Conservation (phyloP, 768 basidiomycete genomes). For the Tricholoma sp. region DNA sequence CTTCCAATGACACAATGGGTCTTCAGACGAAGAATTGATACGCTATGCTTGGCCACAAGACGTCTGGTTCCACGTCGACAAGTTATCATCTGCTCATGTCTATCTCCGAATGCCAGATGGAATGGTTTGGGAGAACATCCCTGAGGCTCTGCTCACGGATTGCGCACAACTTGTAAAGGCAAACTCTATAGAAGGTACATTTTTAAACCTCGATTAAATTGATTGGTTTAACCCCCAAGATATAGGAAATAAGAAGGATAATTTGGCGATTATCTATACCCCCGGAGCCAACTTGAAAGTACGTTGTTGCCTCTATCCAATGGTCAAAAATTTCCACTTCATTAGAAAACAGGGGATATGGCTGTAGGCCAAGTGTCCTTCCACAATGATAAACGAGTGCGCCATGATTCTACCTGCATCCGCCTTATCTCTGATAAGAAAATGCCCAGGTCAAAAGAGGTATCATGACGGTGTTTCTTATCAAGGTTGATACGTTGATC, state of each 20-base stretch:
- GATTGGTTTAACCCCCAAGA: constrained; percentile 1
- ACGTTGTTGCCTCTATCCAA: constrained; percentile 6
- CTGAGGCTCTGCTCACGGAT: constrained; percentile 70
- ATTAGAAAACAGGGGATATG: constrained; percentile 96
- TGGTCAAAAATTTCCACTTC: not conserved
- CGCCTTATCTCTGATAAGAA: not conserved
- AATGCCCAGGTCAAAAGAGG: constrained; percentile 70
- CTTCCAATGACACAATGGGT: not conserved
- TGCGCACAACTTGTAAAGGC: constrained; percentile 96
- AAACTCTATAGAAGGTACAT: constrained; percentile 89
- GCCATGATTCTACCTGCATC: constrained; percentile 7
- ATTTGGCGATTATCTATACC: constrained; percentile 91
- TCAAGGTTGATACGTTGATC: not conserved
- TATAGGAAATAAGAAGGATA: constrained; percentile 92
- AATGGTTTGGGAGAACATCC: constrained; percentile 90
- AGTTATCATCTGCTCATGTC: constrained; percentile 94
- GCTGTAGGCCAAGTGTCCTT: constrained; percentile 95
- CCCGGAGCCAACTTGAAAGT: constrained; percentile 92
- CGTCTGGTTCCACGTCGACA: constrained; percentile 97
- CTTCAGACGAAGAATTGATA: constrained; percentile 89
- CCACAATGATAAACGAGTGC: constrained; percentile 81
- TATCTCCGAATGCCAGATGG: constrained; percentile 83
- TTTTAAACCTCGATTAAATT: not conserved
- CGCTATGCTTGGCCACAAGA: constrained; percentile 89
- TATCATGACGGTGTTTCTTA: constrained; percentile 19